Evolutionary conservation across 2,329 filamentous ascomycete genomes (phyloP).

Genomic region (Ustilaginoidea virens): DNA sequence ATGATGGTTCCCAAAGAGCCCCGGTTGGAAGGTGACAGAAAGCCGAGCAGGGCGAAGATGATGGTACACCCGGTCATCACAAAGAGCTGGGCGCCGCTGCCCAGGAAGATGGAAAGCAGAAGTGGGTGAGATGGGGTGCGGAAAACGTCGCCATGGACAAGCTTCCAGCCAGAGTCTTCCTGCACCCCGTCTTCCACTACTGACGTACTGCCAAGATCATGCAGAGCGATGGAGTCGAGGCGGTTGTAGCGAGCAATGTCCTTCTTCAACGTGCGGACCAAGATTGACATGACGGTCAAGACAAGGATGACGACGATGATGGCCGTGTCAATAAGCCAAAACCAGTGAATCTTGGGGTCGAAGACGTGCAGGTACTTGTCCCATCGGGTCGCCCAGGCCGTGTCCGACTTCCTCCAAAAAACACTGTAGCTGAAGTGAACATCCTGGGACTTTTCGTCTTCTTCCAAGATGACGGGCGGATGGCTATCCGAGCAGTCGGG

Average conservation of each 20-base stretch:
- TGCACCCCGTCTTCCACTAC: constrained; percentile 82
- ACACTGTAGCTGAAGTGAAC: constrained; percentile 89
- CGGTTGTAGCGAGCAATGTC: constrained; percentile 96
- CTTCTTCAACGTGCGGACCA: constrained; percentile 77
- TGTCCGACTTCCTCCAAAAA: constrained; percentile 69
- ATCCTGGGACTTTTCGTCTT: constrained; percentile 33
- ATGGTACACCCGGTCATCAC: constrained; percentile 96
- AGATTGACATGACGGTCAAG: constrained; percentile 81
- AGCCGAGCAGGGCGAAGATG: constrained; percentile 80
- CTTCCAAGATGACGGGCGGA: constrained; percentile 46
- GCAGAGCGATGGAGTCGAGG: constrained; percentile 76
- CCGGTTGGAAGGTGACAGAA: constrained; percentile 89
- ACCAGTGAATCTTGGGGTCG: constrained; percentile 98
- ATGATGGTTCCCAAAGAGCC: constrained; percentile 88
- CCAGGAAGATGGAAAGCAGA: constrained; percentile 72
- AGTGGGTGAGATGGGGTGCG: constrained; percentile 71
- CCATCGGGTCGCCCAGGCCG: constrained; percentile 93
- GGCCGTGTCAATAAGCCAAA: constrained; percentile 90
- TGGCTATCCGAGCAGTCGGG: constrained; percentile 48
- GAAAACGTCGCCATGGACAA: constrained; percentile 96
- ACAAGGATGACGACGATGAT: constrained; percentile 88
- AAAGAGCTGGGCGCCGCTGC: constrained; percentile 90
- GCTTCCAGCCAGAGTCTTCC: constrained; percentile 96
- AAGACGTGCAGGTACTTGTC: constrained; percentile 97
- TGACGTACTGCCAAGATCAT: constrained; percentile 70